These are phyloP conservation scores for Heteromeles arbutifolia DNA, from an alignment of 306 rosid genomes.

Conservation along the genomic window DNA sequence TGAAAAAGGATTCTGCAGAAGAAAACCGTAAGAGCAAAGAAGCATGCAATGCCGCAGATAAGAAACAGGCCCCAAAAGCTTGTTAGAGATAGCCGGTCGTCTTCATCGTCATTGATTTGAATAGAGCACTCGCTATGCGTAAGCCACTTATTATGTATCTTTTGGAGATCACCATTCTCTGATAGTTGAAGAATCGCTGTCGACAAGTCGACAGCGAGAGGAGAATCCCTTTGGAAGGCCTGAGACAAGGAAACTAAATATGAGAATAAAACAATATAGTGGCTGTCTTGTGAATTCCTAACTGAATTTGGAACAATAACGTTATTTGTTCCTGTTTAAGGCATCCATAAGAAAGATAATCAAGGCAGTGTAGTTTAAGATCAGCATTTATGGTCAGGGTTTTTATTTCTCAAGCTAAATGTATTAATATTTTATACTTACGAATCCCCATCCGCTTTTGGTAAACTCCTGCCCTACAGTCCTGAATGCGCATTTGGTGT, in stretches of 20 bases:
- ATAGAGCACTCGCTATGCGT: constrained; percentile 25
- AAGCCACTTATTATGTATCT: constrained; percentile 76
- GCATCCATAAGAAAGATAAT: not conserved
- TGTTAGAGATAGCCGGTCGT: constrained; percentile 42
- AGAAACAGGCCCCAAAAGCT: constrained; percentile 92
- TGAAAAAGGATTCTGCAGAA: constrained; percentile 43
- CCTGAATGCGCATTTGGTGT: constrained; percentile 46
- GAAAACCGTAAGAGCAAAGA: constrained; percentile 44
- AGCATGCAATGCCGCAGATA: constrained; percentile 49
- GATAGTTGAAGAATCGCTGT: constrained; percentile 92
- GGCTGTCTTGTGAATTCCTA: not conserved
- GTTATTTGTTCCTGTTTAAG: not conserved
- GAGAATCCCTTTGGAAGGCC: constrained; percentile 94
- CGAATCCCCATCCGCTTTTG: constrained; percentile 89
- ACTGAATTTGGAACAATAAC: not conserved
- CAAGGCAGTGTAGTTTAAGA: not conserved
- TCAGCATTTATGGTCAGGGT: not conserved
- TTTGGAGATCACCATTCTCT: constrained; percentile 73
- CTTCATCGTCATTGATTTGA: constrained; percentile 23
- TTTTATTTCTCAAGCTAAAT: not conserved
- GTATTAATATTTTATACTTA: constrained; percentile 55
- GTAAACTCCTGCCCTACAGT: constrained; percentile 83
- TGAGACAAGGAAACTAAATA: constrained; percentile 20
- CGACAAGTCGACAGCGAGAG: constrained; percentile 77
- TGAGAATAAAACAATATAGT: not conserved